These are phyloP conservation scores for Xylaria sp. DNA, from an alignment of 2,329 filamentous ascomycete species.

Conservation along the genomic window DNA sequence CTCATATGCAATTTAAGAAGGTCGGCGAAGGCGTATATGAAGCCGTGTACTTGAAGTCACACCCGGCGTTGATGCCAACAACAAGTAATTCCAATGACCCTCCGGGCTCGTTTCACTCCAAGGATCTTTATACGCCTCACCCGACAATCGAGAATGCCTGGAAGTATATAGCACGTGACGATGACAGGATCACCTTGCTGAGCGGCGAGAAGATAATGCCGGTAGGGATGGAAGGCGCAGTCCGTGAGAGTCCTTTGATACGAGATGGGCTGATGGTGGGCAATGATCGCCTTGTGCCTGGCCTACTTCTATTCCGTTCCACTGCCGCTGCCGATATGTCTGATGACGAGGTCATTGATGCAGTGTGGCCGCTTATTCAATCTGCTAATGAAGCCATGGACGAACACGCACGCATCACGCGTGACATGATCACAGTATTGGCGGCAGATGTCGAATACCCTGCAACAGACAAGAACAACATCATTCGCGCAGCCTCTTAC, in stretches of 20 bases:
- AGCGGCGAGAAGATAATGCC: slow-evolving; percentile 56
- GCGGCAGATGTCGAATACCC: slow-evolving; percentile 51
- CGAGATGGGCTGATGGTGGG: slow-evolving; percentile 52
- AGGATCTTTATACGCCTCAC: slow-evolving; percentile 53
- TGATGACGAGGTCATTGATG: slow-evolving; percentile 51
- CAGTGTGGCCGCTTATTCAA: slow-evolving; percentile 53
- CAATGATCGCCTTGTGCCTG: slow-evolving; percentile 48
- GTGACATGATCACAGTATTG: slow-evolving; percentile 54
- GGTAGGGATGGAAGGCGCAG: slow-evolving; percentile 49
- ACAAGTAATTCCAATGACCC: slow-evolving; percentile 52
- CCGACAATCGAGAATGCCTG: slow-evolving; percentile 52
- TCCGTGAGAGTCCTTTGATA: slow-evolving; percentile 51
- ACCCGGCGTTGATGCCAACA: slow-evolving; percentile 47
- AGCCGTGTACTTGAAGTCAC: slow-evolving; percentile 50
- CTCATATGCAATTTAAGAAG: slow-evolving; percentile 54
- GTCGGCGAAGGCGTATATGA: slow-evolving; percentile 52
- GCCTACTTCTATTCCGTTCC: slow-evolving; percentile 50
- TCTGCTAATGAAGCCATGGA: slow-evolving; percentile 55
- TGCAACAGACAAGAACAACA: slow-evolving; percentile 58
- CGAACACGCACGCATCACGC: slow-evolving; percentile 56
- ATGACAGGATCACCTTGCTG: slow-evolving; percentile 53
- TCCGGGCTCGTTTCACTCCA: slow-evolving; percentile 52
- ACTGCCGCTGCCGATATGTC: slow-evolving; percentile 42
- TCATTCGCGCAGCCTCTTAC: slow-evolving; percentile 57
- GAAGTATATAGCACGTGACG: slow-evolving; percentile 53